A percentile compares a stretch with the other conserved stretches of the same genome.
These are phyloP conservation scores for Andalucia godoyi DNA, from an alignment of 78 protist species.

Conservation along the genomic window DNA sequence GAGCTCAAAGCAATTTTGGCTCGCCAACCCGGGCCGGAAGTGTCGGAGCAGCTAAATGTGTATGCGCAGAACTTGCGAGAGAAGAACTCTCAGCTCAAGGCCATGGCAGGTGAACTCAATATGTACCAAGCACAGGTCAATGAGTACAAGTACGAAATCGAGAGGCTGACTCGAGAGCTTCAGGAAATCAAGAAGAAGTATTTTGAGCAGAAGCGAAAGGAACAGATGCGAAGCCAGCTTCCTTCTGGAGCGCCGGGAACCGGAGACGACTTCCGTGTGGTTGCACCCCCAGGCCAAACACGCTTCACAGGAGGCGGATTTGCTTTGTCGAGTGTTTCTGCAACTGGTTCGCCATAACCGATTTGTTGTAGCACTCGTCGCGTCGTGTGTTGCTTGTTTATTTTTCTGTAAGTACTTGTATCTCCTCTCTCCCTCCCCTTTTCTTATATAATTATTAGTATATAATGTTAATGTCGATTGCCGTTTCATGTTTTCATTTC, in stretches of 20 bases:
- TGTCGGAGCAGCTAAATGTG: constrained; percentile 46
- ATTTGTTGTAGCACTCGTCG: too few relatives aligned
- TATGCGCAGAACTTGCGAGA: constrained; percentile 25
- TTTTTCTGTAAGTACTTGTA: too few relatives aligned
- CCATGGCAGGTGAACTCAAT: constrained; percentile 50
- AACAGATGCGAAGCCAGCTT: neutral
- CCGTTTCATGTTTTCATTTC: too few relatives aligned
- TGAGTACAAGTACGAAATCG: constrained; percentile 47
- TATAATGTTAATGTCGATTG: too few relatives aligned
- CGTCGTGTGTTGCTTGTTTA: too few relatives aligned
- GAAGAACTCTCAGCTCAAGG: constrained; percentile 34
- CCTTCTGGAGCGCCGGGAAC: too few relatives aligned
- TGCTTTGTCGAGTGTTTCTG: too few relatives aligned
- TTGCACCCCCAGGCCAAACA: too few relatives aligned
- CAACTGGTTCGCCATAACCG: too few relatives aligned
- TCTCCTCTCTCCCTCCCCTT: too few relatives aligned
- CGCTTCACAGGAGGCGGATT: constrained; percentile 22
- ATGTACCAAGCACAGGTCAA: constrained; percentile 15
- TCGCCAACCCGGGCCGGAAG: constrained; percentile 75
- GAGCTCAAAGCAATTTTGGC: constrained; percentile 70
- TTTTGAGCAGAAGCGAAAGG: constrained; percentile 28
- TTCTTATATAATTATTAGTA: too few relatives aligned
- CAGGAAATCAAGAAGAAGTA: constrained; percentile 16
- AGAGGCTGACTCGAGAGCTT: constrained; percentile 41
- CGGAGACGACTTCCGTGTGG: too few relatives aligned